phyloP scores from a whole-genome alignment of 1,284 basidiomycete species.

The Erythrobasidium hasegawianum region DNA sequence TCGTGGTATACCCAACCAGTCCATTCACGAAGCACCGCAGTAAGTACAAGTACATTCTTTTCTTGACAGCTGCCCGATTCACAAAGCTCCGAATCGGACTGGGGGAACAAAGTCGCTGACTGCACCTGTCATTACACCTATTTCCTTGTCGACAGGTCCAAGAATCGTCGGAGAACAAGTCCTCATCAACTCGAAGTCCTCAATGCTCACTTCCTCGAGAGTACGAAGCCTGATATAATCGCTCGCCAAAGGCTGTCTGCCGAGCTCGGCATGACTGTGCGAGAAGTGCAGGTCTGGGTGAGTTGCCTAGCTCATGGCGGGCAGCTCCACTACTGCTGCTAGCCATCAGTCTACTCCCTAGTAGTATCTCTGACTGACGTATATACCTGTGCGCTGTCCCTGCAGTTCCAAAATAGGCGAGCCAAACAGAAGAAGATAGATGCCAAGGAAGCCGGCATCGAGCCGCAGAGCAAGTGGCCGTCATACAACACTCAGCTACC shows the following conservation, averaged over 20 bases:
- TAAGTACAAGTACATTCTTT: no score
- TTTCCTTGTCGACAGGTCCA: constrained; percentile 38
- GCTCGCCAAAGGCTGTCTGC: constrained; percentile 71
- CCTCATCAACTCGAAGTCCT: constrained; percentile 56
- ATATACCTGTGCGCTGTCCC: not conserved
- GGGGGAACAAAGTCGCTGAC: not conserved
- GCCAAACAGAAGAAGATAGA: constrained; percentile 47
- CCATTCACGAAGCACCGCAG: no score
- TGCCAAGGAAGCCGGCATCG: constrained; percentile 20
- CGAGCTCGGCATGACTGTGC: constrained; percentile 81
- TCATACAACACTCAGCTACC: no score
- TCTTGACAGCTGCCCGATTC: no score
- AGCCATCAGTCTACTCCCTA: no score
- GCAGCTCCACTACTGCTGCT: no score
- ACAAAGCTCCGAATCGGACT: no score
- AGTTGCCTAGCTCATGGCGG: constrained; percentile 16
- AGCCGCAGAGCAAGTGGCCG: not conserved
- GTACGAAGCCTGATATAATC: constrained; percentile 82
- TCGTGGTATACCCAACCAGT: no score
- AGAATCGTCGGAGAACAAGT: constrained; percentile 47
- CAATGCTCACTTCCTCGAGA: constrained; percentile 74
- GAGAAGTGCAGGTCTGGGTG: constrained; percentile 78
- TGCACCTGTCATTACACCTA: not conserved
- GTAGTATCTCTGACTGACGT: not conserved
- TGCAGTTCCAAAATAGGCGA: constrained; percentile 47